Base-by-base conservation (phyloP, 2,329 filamentous ascomycete species). In the Orbilia javanica region DNA sequence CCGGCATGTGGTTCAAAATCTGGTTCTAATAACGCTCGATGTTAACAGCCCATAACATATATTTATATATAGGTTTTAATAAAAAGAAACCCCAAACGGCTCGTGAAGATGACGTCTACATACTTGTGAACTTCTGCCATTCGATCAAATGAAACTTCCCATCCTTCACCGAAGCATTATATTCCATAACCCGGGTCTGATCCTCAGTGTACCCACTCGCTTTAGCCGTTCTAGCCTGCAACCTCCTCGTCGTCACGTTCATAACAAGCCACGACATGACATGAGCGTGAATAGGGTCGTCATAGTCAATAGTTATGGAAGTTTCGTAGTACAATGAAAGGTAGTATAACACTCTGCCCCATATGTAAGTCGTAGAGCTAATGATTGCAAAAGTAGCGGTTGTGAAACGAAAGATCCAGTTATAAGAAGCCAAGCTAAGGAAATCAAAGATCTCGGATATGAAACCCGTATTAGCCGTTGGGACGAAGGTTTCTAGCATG, bases 61-160 rank as follows among this genome's bases (percentile, higher is more conserved):
- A 39, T 39, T 15, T 15, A n/a, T n/a, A n/a, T n/a, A n/a, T n/a
- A n/a, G n/a, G n/a, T n/a, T n/a, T n/a, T n/a, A n/a, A n/a, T n/a
- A n/a, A n/a, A 34, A 27, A 36, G 11, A 2, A 15, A 39, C 11
- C n/a, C 4, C 31, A 13, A 36, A 11, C 13, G 3, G 5, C 44
- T 20, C 18, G 11, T 8, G 44, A 18, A 27, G 39, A 27, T 18
- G 18, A 7, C 25, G 34, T 31, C 6, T 22, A 29, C 73, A 29
- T 77, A 77, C 73, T 63, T 27, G 62, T 46, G 18, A 71, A 42
- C 42, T 71, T 77, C 34, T 77, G 73, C 66, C 66, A 77, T 11
- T 71, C 65, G 7, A 67, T 46, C 42, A 67, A 36, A 39, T 77
- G 48, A 10, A 66, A 77, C 34, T 48, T 46, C 3, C 50, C 50